A percentile compares a stretch with the other conserved stretches of the same genome.
Conservation (phyloP, 805 yeast species). For the Metschnikowia kunwiensis region DNA sequence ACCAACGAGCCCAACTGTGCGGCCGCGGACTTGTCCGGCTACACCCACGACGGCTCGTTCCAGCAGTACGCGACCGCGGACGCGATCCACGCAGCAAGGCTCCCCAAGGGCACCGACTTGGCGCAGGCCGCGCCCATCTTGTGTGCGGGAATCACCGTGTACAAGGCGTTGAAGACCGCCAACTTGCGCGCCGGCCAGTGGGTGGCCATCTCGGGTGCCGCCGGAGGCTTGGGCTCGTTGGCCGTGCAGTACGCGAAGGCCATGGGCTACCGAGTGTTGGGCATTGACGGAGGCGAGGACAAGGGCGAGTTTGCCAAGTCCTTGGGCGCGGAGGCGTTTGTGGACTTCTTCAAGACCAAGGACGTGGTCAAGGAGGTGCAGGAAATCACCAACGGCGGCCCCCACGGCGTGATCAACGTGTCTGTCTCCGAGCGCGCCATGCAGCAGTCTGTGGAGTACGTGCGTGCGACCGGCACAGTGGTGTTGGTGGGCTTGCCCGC, state of each 20-base stretch:
- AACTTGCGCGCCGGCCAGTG: constrained; percentile 66
- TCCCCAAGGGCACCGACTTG: constrained; percentile 71
- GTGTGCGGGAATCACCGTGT: constrained; percentile 90
- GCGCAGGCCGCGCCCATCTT: constrained; percentile 77
- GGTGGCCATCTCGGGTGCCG: constrained; percentile 78
- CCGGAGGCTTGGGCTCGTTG: constrained; percentile 74
- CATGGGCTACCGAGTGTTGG: constrained; percentile 71
- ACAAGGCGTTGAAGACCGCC: constrained; percentile 85
- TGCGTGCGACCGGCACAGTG: constrained; percentile 34
- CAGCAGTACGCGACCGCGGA: constrained; percentile 89
- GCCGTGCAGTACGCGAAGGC: constrained; percentile 75
- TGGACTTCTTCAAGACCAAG: constrained; percentile 38
- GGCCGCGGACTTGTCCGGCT: constrained; percentile 65
- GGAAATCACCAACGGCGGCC: constrained; percentile 66
- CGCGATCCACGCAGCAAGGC: constrained; percentile 79
- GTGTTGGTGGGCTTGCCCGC: constrained; percentile 72
- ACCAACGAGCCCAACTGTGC: constrained; percentile 71
- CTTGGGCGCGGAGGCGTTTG: constrained; percentile 28
- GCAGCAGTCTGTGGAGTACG: constrained; percentile 41
- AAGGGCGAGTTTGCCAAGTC: constrained; percentile 47
- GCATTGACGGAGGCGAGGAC: constrained; percentile 67
- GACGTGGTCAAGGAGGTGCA: constrained; percentile 55
- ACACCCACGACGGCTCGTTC: constrained; percentile 88
- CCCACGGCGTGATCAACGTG: constrained; percentile 73
- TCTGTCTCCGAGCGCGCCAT: constrained; percentile 72